A percentile compares a stretch with the other conserved stretches of the same genome.
Evolutionary conservation across 345 rosid species (phyloP).

Genomic region (Eucalyptus melliodora): DNA sequence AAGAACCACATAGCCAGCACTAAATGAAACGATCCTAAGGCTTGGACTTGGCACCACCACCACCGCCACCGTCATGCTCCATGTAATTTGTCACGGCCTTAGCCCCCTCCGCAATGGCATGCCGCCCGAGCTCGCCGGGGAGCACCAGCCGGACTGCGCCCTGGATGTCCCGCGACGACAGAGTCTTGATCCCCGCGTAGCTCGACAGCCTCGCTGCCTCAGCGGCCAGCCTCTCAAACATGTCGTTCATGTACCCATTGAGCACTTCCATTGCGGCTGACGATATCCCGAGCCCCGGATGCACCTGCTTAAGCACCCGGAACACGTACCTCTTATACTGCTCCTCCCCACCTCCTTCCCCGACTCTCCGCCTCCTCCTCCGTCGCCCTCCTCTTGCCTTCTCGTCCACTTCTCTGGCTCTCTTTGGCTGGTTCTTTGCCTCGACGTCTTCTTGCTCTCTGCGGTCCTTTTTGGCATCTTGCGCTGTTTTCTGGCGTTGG

Average conservation of each 20-base stretch:
- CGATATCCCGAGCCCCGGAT: slow-evolving; percentile 57
- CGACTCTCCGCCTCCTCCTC: neutral
- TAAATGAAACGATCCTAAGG: neutral
- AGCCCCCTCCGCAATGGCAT: slow-evolving; percentile 63
- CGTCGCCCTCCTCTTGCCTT: neutral
- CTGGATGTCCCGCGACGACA: slow-evolving; percentile 64
- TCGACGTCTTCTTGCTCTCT: neutral
- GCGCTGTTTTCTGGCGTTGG: neutral
- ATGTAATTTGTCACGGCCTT: slow-evolving; percentile 48
- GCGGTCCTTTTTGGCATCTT: neutral
- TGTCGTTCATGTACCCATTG: slow-evolving; percentile 58
- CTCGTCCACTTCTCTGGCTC: neutral
- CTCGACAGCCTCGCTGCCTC: slow-evolving; percentile 45
- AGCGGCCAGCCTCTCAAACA: slow-evolving; percentile 55
- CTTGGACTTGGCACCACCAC: neutral
- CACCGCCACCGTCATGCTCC: neutral
- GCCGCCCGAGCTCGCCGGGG: slow-evolving; percentile 75
- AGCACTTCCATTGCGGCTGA: slow-evolving; percentile 58
- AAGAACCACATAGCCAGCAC: neutral
- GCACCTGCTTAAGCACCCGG: slow-evolving; percentile 58
- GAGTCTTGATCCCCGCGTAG: slow-evolving; percentile 17
- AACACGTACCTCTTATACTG: slow-evolving; percentile 55
- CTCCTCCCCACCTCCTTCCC: slow-evolving; percentile 1
- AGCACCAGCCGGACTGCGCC: slow-evolving; percentile 53
- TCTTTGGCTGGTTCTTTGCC: neutral